Base-by-base conservation (phyloP, 1,139 yeast species). In the Geotrichum phurueaensis region DNA sequence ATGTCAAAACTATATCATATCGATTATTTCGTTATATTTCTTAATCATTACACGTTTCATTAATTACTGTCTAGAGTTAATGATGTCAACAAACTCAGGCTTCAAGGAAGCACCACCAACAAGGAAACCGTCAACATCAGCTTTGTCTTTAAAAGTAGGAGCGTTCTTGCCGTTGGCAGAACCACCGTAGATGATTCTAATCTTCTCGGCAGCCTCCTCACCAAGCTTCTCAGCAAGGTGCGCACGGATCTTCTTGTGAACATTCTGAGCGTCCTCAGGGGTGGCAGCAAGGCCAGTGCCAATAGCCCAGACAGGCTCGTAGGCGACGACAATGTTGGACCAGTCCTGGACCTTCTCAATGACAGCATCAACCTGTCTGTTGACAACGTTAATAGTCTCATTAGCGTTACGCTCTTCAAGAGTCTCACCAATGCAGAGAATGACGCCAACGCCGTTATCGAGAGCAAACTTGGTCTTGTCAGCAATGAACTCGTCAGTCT, bases 251-350 rank as follows among this genome's bases (percentile, higher is more conserved):
- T 82, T 84, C 75, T 84, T 84, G 82, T 95, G 99, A 74, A 96
- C 91, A 54, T 65, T 70, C 82, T 91, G 96, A 70, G 97, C 98
- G 75, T 94, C 98, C 68, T 89, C 90, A 68, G 99, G 92, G 70
- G 99, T 94, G 68, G 99, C 99, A 73, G 98, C 97, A 74, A 94
- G 85, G 74, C 99, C 99, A 70, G 99, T 92, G 77, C 99, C 99
- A 73, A 94, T 94, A 70, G 99, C 99, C 99, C 99, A 94, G 70
- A 94, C 97, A 71, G 99, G 99, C 81, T 94, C 99, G 81, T 95
- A 95, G 74, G 99, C 99, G 77, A 95, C 81, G 68, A 94, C 99
- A 70, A 94, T 82, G 78, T 89, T 83, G 67, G 87, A 73, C 99
- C 99, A 94, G 84, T 92, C 98, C 71, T 82, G 77, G 66, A 92